Evolutionary conservation across 495 filamentous ascomycete genomes (phyloP), one percentile per base, ranked within the genome.

Genomic region (Aspergillus haitiensis): DNA sequence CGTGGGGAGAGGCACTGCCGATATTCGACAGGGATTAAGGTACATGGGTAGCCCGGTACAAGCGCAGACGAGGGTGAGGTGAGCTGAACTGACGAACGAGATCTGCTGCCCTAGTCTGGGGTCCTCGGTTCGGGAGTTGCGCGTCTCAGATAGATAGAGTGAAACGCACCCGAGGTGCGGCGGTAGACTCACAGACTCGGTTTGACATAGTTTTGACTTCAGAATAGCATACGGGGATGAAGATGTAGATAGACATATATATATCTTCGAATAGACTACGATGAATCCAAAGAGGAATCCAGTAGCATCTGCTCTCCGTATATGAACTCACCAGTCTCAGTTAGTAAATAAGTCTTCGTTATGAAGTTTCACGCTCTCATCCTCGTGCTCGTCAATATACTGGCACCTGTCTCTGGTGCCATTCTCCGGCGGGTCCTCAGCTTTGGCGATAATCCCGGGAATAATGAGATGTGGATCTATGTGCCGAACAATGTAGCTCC

Each of bases 401-500:
- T 50, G 11, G 49, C 15, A 35, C 49, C 34, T 7, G 44, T 10
- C 7, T 42, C 33, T 9, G 58, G 51, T 2, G 58, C 58, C n/a
- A 49, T 39, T 6, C 58, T 60, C 16, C 7, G 52, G 13, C 58
- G 15, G 13, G 58, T 60, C 0, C 51, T 31, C 7, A 55, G 48
- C 40, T 60, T 60, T 18, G 58, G 58, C 13, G 27, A 18, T 31
- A 60, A 60, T 31, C 58, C 58, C 8, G 58, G 58, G 6, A 37
- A 39, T 8, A 55, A 55, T 16, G 37, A 55, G 44, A 60, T 60
- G 58, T 60, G 68, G 7, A 71, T 74, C 18, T 79, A 74, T 13
- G 65, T 76, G 3, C 75, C 76, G 2, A 44, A 64, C 0, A 69
- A 72, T 15, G 34, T 78, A 32, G 65, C 70, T 10, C 52, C 64